phyloP scores from a whole-genome alignment of 345 rosid genomes.

The Diplotaxis tenuifolia region DNA sequence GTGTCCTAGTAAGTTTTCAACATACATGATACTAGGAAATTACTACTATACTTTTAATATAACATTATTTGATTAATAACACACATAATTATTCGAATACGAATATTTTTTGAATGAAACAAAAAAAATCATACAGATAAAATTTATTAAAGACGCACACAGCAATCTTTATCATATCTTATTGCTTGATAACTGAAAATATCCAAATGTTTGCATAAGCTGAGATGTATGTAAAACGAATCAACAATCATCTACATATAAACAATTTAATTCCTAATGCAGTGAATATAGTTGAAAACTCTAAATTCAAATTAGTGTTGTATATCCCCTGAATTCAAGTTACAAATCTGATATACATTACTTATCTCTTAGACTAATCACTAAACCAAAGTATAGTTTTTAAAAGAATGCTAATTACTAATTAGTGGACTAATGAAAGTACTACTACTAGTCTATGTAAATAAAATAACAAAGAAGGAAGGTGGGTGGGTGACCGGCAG shows the following conservation, averaged over 20 bases:
- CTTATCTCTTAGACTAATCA: background rate
- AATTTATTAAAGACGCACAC: background rate
- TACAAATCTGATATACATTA: background rate
- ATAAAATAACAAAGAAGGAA: background rate
- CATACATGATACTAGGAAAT: background rate
- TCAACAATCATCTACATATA: background rate
- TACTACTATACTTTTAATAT: background rate
- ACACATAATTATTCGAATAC: background rate
- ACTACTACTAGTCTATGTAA: background rate
- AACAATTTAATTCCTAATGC: background rate
- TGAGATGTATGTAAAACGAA: background rate
- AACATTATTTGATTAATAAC: background rate
- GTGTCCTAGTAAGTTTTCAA: background rate
- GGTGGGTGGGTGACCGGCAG: conserved; percentile 36
- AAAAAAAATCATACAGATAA: background rate
- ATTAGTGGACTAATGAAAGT: conserved; percentile 10
- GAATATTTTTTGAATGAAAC: background rate
- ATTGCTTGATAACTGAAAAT: background rate
- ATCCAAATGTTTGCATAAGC: background rate
- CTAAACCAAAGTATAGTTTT: background rate
- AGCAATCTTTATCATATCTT: background rate
- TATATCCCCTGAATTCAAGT: background rate
- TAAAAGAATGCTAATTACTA: background rate
- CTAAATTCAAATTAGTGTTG: background rate
- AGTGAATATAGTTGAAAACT: background rate